A percentile compares a stretch with the other conserved stretches of the same genome.
Evolutionary conservation across 73 alveolate genomes (phyloP).

Genomic region (Tetrahymena borealis): DNA sequence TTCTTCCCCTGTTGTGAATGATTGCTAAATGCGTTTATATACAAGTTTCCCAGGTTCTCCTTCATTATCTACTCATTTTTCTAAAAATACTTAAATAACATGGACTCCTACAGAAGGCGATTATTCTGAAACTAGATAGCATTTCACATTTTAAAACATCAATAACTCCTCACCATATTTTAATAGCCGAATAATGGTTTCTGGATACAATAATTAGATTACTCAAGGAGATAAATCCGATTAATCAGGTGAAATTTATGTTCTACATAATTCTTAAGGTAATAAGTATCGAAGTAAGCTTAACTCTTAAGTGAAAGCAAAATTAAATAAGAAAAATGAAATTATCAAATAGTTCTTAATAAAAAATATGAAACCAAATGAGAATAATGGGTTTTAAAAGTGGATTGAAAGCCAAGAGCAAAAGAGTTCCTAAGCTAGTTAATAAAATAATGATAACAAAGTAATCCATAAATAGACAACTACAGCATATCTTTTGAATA

Average conservation of each 20-base stretch:
- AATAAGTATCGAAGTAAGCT: neutral
- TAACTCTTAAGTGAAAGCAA: neutral
- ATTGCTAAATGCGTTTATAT: neutral
- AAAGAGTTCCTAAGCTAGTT: neutral
- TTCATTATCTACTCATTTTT: neutral
- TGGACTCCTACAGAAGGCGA: neutral
- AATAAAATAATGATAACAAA: neutral
- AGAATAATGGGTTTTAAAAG: neutral
- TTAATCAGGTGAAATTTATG: neutral
- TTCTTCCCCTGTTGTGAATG: neutral
- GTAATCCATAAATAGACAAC: neutral
- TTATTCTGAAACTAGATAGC: neutral
- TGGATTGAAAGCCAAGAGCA: neutral
- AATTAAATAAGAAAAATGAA: neutral
- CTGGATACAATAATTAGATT: neutral
- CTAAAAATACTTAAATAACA: neutral
- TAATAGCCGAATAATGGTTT: neutral
- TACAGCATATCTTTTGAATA: neutral
- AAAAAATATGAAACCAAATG: neutral
- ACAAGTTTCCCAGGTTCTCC: neutral
- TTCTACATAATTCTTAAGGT: neutral
- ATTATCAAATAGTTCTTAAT: neutral
- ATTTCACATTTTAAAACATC: neutral
- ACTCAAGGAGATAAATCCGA: neutral
- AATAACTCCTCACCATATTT: neutral